Evolutionary conservation across 2,329 filamentous ascomycete genomes (phyloP), one percentile per base, ranked within the genome.

Genomic region (Dothideomycetes sp.): DNA sequence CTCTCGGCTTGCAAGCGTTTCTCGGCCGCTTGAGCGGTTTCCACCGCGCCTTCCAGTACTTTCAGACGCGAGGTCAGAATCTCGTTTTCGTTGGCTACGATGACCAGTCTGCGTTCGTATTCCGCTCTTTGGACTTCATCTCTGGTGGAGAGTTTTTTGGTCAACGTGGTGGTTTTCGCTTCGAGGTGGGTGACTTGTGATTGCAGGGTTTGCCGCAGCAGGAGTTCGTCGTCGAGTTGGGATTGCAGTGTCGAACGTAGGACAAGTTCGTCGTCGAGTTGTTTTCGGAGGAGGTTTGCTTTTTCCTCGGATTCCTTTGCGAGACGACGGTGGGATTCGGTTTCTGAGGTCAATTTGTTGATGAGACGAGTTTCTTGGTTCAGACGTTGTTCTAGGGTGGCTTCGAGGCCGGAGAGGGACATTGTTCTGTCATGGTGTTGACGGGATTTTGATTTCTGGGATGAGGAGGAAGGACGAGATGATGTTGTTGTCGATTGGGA

Each of bases 121-220:
- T 39, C 35, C 31, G 35, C 35, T 4, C 28, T 30, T 13, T 39
- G 35, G 13, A 39, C 19, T 4, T 24, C 20, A 8, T 39, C 35
- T 30, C 35, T 30, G n/a, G 11, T n/a, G 12, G 27, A 10, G 7
- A 39, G 35, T 8, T 31, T 39, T 5, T 39, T 28, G 11, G 35
- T 28, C 12, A 39, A 11, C 13, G 27, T 30, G 19, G 30, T 20
- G 27, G 31, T 28, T 39, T 39, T 39, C 5, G 35, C 24, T 6
- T 39, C 27, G n/a, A 39, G 15, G 11, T 28, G 27, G 5, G 35
- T 30, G 0, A 28, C 31, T 13, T 39, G 35, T 4, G 31, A 11
- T 3, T 31, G 35, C 5, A 39, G 27, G 7, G 35, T 29, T 3
- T 25, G 24, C 27, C 31, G 35, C 35, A 39, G 1, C 15, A 30